A percentile compares a stretch with the other conserved stretches of the same genome.
Evolutionary conservation across 768 basidiomycete genomes (phyloP).

Genomic region (Mycena vulgaris): DNA sequence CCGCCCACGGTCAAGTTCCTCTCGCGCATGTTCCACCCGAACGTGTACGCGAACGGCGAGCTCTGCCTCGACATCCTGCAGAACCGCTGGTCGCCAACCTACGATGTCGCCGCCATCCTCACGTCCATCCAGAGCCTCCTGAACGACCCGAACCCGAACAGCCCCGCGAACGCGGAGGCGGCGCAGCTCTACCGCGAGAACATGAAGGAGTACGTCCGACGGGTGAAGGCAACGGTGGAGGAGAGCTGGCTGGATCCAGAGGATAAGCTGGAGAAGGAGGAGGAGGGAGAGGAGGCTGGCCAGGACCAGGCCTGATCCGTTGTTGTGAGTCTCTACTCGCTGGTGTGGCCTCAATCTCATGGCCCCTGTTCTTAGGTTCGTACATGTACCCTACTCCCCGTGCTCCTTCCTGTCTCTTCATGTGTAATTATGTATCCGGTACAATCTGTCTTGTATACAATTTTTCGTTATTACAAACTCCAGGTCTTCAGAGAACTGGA

Average conservation of each 20-base stretch:
- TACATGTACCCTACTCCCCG: background rate
- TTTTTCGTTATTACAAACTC: no score
- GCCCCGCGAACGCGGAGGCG: conserved; percentile 98
- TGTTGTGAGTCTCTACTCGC: background rate
- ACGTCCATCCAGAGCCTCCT: conserved; percentile 96
- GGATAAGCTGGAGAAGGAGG: conserved; percentile 62
- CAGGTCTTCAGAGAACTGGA: no score
- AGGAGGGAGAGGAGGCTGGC: conserved; percentile 19
- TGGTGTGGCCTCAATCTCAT: background rate
- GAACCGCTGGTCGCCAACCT: conserved; percentile 99
- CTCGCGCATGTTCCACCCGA: conserved; percentile 98
- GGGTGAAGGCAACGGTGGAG: conserved; percentile 95
- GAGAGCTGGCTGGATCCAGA: conserved; percentile 95
- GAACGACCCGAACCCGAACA: conserved; percentile 98
- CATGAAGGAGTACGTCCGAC: conserved; percentile 97
- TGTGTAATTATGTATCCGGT: conserved; percentile 31
- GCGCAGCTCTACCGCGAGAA: conserved; percentile 97
- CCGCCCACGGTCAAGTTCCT: conserved; percentile 98
- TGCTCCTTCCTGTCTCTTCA: conserved; percentile 5
- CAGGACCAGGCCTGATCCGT: conserved; percentile 23
- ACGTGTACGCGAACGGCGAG: conserved; percentile 98
- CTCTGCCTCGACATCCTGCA: conserved; percentile 98
- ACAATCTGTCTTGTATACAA: conserved; percentile 22
- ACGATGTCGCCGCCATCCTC: conserved; percentile 98
- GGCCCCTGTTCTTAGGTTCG: conserved; percentile 1